Evolutionary conservation across 495 filamentous ascomycete species (phyloP).

Genomic region (Glarea lozoyensis): DNA sequence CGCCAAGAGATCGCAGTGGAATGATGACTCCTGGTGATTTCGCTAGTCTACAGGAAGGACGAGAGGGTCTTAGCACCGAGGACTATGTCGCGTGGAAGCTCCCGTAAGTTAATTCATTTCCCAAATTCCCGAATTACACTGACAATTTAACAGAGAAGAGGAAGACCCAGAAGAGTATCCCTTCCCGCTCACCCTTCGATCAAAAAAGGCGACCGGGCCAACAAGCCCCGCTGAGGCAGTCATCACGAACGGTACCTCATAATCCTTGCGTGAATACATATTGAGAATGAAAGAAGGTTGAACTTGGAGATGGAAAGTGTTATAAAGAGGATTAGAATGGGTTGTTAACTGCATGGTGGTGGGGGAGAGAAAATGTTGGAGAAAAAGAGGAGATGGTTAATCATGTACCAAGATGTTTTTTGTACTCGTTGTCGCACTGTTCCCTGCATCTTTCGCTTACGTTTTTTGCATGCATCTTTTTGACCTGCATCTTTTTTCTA

Average conservation of each 20-base stretch:
- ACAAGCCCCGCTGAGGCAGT: slow-evolving; percentile 17
- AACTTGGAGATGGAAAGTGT: not conserved
- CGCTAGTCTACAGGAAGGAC: slow-evolving; percentile 87
- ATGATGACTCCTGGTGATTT: slow-evolving; percentile 99
- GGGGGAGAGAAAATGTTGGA: not conserved
- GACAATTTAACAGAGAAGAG: slow-evolving; percentile 59
- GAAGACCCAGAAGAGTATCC: slow-evolving; percentile 92
- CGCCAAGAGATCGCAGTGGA: slow-evolving; percentile 78
- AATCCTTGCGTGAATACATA: not conserved
- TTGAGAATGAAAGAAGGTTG: not conserved
- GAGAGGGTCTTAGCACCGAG: slow-evolving; percentile 88
- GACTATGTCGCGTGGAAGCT: slow-evolving; percentile 98
- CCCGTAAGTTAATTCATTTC: slow-evolving; percentile 58
- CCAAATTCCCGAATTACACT: slow-evolving; percentile 10
- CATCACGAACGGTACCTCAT: slow-evolving; percentile 13
- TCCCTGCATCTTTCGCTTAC: no score
- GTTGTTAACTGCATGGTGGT: not conserved
- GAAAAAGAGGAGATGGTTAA: not conserved
- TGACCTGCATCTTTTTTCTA: no score
- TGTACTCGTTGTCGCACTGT: not conserved
- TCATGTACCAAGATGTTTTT: not conserved
- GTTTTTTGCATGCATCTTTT: no score
- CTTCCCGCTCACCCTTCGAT: slow-evolving; percentile 76
- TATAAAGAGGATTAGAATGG: not conserved
- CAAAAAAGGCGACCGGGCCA: slow-evolving; percentile 28